Evolutionary conservation across 2,329 filamentous ascomycete genomes (phyloP).

Genomic region (Cladophialophora yegresii): DNA sequence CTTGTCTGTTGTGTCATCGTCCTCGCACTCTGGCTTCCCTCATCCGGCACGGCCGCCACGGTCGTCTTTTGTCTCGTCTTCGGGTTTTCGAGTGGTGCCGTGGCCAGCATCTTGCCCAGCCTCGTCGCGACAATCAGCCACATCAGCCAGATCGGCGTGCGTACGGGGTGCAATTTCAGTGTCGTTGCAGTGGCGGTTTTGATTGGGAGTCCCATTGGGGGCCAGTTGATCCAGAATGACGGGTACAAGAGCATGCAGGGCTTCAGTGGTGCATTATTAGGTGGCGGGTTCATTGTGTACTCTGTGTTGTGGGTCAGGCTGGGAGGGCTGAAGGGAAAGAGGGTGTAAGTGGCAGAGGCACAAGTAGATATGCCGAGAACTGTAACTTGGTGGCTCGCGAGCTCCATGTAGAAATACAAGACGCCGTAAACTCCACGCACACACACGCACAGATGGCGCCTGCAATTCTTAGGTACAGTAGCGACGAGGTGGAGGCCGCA

Average conservation of each 20-base stretch:
- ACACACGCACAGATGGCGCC: neutral
- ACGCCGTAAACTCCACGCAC: neutral
- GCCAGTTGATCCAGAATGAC: conserved; percentile 57
- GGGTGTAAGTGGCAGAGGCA: conserved; percentile 14
- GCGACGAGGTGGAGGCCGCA: too few species aligned
- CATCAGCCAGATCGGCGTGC: conserved; percentile 67
- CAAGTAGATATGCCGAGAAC: neutral
- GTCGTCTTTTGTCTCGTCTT: conserved; percentile 67
- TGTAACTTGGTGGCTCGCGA: neutral
- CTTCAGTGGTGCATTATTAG: conserved; percentile 61
- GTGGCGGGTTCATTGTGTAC: conserved; percentile 46
- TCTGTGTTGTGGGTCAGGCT: conserved; percentile 42
- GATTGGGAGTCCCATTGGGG: conserved; percentile 67
- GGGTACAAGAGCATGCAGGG: conserved; percentile 63
- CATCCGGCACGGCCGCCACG: conserved; percentile 56
- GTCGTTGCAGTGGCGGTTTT: conserved; percentile 65
- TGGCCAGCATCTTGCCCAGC: conserved; percentile 63
- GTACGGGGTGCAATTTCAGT: conserved; percentile 66
- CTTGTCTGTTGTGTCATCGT: conserved; percentile 49
- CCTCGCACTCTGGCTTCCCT: conserved; percentile 60
- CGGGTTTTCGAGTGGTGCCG: conserved; percentile 69
- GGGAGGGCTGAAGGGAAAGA: conserved; percentile 38
- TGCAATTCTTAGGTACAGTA: neutral
- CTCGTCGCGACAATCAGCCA: conserved; percentile 71
- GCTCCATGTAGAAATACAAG: too few species aligned